These are phyloP conservation scores for Ogataea wickerhamii DNA, from an alignment of 805 yeast species.

Conservation along the genomic window DNA sequence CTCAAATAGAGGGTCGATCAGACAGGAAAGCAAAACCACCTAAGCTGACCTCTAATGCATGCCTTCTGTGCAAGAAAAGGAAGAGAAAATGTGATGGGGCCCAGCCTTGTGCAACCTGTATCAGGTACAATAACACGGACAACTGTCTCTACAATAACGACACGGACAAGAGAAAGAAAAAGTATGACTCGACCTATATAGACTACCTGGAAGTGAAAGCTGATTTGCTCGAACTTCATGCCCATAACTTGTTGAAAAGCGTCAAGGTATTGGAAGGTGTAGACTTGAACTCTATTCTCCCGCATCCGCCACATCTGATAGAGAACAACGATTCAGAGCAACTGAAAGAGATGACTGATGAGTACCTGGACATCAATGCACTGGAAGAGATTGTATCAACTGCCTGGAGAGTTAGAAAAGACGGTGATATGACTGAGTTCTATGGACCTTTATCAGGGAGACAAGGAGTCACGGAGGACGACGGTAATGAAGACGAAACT, in stretches of 20 bases:
- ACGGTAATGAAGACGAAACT: conserved; percentile 7
- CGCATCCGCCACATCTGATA: background rate
- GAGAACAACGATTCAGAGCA: conserved; percentile 6
- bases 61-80: conserved; percentile 16
- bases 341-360: conserved; percentile 3
- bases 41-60: conserved; percentile 2
- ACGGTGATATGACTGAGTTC: conserved; percentile 29
- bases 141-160: background rate
- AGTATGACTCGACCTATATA: conserved; percentile 21
- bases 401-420: conserved; percentile 33
- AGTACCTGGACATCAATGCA: conserved; percentile 26
- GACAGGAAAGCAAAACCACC: background rate
- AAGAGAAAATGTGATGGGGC: conserved; percentile 27
- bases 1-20: background rate
- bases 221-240: conserved; percentile 14
- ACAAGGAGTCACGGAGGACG: conserved; percentile 28
- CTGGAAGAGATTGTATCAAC: conserved; percentile 33
- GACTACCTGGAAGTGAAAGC: conserved; percentile 7
- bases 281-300: background rate
- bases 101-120: conserved; percentile 24
- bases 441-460: conserved; percentile 36
- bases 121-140: conserved; percentile 8
- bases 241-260: conserved; percentile 9
- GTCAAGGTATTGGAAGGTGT: background rate
- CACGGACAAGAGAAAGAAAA: conserved; percentile 17